Percentiles rank a stretch among this genome's conserved stretches.
Evolutionary conservation across 352 stramenopile species (phyloP).

Genomic region (Globisporangium middletonii): DNA sequence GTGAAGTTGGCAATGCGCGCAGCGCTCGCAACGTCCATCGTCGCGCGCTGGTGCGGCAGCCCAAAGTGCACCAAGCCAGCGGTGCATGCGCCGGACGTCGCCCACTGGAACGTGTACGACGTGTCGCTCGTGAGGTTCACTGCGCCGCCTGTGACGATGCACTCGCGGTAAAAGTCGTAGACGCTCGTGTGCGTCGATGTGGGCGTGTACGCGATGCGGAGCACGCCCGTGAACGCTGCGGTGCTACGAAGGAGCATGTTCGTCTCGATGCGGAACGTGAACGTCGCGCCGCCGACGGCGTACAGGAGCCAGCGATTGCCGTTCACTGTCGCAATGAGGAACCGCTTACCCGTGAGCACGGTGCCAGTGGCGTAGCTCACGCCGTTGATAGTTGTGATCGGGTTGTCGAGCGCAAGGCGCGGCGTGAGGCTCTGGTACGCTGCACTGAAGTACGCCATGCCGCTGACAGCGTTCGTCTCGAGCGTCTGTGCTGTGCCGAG

Average conservation of each 20-base stretch:
- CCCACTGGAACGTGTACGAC: conserved; percentile 56
- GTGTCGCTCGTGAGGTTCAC: conserved; percentile 37
- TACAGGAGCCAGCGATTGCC: conserved; percentile 61
- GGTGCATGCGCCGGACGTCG: conserved; percentile 44
- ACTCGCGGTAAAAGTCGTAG: conserved; percentile 62
- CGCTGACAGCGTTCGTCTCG: conserved; percentile 47
- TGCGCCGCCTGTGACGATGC: conserved; percentile 44
- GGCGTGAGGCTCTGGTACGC: conserved; percentile 52
- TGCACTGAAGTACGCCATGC: conserved; percentile 68
- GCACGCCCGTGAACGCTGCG: conserved; percentile 29
- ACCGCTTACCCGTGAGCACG: conserved; percentile 31
- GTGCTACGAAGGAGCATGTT: conserved; percentile 34
- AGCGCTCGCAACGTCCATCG: conserved; percentile 36
- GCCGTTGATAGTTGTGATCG: conserved; percentile 51
- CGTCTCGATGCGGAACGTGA: conserved; percentile 36
- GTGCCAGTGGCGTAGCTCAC: conserved; percentile 17
- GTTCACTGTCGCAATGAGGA: conserved; percentile 46
- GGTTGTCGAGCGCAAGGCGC: conserved; percentile 40
- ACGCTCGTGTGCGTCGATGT: conserved; percentile 30
- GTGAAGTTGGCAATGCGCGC: conserved; percentile 24
- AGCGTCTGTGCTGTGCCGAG: conserved; percentile 21
- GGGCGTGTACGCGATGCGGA: conserved; percentile 40
- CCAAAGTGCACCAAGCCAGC: conserved; percentile 59
- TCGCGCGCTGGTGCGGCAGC: conserved; percentile 49
- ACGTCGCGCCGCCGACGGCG: conserved; percentile 14